A percentile compares a stretch with the other conserved stretches of the same genome.
Conservation (phyloP, 306 rosid genomes). For the Ammopiptanthus mongolicus region DNA sequence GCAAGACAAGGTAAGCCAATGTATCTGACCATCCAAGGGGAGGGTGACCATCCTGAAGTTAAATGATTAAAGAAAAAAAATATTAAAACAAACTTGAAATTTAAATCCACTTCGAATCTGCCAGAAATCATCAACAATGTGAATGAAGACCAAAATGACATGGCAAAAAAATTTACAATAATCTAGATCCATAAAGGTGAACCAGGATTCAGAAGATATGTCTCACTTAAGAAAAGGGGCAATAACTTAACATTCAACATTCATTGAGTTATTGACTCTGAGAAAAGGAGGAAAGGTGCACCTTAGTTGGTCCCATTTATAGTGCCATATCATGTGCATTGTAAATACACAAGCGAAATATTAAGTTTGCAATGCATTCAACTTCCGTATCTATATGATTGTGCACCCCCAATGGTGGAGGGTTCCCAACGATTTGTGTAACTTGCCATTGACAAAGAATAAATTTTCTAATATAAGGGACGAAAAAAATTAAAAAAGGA, state of each 20-base stretch:
- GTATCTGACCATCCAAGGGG: slow-evolving; percentile 99
- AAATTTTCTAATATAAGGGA: neutral
- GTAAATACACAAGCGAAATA: neutral
- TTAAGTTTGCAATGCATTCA: neutral
- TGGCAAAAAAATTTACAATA: neutral
- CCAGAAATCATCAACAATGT: neutral
- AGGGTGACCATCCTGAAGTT: slow-evolving; percentile 89
- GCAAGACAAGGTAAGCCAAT: slow-evolving; percentile 93
- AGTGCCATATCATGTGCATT: neutral
- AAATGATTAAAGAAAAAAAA: slow-evolving; percentile 15
- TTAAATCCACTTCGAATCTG: neutral
- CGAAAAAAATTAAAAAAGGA: neutral
- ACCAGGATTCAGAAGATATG: slow-evolving; percentile 2
- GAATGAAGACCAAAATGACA: slow-evolving; percentile 3
- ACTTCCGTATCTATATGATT: neutral
- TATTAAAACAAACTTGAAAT: slow-evolving; percentile 7
- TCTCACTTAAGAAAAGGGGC: neutral
- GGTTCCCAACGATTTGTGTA: neutral
- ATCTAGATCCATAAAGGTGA: neutral
- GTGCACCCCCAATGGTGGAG: slow-evolving; percentile 3
- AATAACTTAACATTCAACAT: neutral
- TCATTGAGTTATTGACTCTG: neutral
- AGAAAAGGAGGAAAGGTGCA: neutral
- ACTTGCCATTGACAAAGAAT: neutral
- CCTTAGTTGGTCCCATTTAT: neutral